These are phyloP conservation scores for Rubroboletus satanas DNA, from an alignment of 768 basidiomycete species.

Conservation along the genomic window DNA sequence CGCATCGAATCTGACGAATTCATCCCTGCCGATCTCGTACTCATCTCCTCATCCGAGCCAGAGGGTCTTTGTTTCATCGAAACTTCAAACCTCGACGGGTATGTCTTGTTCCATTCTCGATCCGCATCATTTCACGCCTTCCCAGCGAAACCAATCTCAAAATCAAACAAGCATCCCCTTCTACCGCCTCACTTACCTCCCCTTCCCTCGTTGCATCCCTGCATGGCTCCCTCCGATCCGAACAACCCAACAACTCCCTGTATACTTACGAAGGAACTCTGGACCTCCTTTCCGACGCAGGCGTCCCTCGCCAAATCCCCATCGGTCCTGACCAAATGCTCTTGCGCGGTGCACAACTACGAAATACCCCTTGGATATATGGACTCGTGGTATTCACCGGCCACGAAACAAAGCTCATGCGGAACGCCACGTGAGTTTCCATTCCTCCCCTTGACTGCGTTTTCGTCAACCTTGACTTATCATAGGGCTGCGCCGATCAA, in stretches of 20 bases:
- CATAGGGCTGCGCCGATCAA: conserved; percentile 92
- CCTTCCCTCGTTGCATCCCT: conserved; percentile 71
- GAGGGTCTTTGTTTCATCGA: conserved; percentile 98
- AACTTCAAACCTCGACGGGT: conserved; percentile 97
- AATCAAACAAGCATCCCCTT: conserved; percentile 91
- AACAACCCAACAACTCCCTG: conserved; percentile 95
- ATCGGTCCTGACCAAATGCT: conserved; percentile 94
- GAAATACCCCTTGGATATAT: conserved; percentile 97
- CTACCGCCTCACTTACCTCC: conserved; percentile 73
- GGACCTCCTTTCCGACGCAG: conserved; percentile 52
- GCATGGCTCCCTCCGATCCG: conserved; percentile 83
- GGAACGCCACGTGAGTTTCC: conserved; percentile 86
- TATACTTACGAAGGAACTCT: conserved; percentile 92
- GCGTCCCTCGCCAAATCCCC: conserved; percentile 76
- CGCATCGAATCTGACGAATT: conserved; percentile 89
- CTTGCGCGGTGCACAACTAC: conserved; percentile 88
- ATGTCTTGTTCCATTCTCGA: conserved; percentile 15
- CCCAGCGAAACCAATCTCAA: conserved; percentile 94
- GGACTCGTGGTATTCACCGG: conserved; percentile 93
- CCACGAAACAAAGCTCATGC: conserved; percentile 97
- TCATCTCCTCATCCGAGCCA: conserved; percentile 88
- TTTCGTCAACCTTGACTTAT: background rate
- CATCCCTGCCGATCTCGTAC: conserved; percentile 91
- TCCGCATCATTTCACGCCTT: background rate
- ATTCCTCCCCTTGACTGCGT: background rate